Conservation (phyloP, 257 asterid species). For the Paulownia fortunei region DNA sequence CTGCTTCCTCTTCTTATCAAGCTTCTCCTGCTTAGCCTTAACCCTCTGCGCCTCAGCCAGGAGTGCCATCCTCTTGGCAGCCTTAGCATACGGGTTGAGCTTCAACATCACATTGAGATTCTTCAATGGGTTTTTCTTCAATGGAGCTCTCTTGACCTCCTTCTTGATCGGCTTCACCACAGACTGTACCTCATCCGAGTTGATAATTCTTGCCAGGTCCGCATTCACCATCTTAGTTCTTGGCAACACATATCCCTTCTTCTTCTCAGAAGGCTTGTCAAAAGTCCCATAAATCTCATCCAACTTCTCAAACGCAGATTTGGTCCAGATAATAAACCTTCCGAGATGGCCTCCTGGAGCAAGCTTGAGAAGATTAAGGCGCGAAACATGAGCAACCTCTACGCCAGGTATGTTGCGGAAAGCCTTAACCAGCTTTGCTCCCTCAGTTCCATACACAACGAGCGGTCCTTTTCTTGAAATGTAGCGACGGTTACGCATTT, state of each 20-base stretch:
- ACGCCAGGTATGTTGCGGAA: conserved; percentile 85
- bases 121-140: conserved; percentile 85
- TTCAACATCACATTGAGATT: conserved; percentile 70
- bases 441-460: conserved; percentile 80
- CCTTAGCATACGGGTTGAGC: conserved; percentile 82
- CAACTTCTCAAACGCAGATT: conserved; percentile 76
- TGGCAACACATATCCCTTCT: conserved; percentile 74
- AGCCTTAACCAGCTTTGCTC: conserved; percentile 77
- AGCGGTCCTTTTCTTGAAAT: conserved; percentile 81
- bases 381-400: conserved; percentile 69
- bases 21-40: conserved; percentile 79
- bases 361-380: conserved; percentile 66
- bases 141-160: conserved; percentile 63
- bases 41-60: conserved; percentile 82
- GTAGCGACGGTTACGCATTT: conserved; percentile 76
- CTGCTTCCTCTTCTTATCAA: conserved; percentile 67
- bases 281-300: conserved; percentile 75
- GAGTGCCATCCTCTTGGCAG: conserved; percentile 80
- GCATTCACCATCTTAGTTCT: conserved; percentile 85
- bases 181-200: conserved; percentile 90
- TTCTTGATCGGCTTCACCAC: conserved; percentile 84
- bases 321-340: conserved; percentile 79
- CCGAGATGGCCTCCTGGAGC: conserved; percentile 94
- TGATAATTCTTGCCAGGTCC: conserved; percentile 82
- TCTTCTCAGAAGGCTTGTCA: conserved; percentile 67